Base-by-base conservation (phyloP, 495 filamentous ascomycete genomes). In the Cercophora scortea region DNA sequence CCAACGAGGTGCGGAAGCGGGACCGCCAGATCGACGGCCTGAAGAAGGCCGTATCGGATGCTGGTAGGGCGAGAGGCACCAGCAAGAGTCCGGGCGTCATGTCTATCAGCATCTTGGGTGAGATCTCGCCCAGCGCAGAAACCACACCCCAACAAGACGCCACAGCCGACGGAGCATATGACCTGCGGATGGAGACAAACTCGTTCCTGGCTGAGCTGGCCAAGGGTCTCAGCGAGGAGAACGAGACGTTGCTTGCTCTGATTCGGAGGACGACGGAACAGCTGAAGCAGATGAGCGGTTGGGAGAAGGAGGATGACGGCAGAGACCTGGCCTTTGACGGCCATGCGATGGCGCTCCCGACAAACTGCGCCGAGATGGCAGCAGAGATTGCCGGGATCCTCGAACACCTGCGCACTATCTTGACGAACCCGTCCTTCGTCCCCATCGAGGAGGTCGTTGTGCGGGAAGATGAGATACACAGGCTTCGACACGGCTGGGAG, bases 401-500 rank as follows among this genome's bases (percentile, higher is more conserved):
- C 51, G 82, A 86, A 47, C 88, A 93, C 56, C 74, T 97, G 45
- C 80, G 84, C 55, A 87, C 77, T 4, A 75, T 98, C 36, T 74
- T 98, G 32, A 95, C 91, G 10, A 96, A 96, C 56, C 93, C 93
- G 6, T 92, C 88, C 8, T 98, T 97, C 67, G 93, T 96, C 33
- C 88, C 93, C 0, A 77, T 98, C n/a, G 94, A 97, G 62, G 79
- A 96, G 65, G 88, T 96, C 7, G 88, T 90, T 53, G 72, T 91
- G 15, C 80, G 92, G 32, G 92, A 98, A 53, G 87, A 94, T 42
- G 91, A 95, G 60, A 96, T 98, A 52, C 74, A 78, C 17, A 73
- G 86, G 54, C 71, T 97, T 11, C 82, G 87, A 32, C 81, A 86
- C 51, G 88, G 89, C 18, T 94, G 90, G 83, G 88, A 91, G 65